Evolutionary conservation across 108 stramenopile species (phyloP), one percentile per base, ranked within the genome.

Genomic region (Chaetoceros muelleri): DNA sequence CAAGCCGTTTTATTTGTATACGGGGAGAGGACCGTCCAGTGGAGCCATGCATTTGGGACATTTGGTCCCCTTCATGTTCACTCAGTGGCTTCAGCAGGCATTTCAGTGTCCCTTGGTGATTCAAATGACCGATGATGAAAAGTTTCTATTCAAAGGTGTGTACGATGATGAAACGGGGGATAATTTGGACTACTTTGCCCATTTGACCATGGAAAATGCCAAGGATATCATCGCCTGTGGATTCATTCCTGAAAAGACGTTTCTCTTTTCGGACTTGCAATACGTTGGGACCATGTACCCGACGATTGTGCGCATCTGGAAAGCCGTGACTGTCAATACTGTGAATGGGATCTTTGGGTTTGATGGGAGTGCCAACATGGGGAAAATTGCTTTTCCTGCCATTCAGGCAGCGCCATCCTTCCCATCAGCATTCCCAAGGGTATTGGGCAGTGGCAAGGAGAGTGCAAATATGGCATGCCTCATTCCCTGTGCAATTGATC

Each of bases 41-140:
- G 79, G 82, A 13, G 74, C 95, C 30, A 95, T 99, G 91, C 98
- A 99, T 75, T 61, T 99, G 24, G 98, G 98, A 0, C 98, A 99
- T 74, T 73, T 98, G 65, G 72, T 99, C 19, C 96, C 98, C 24
- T 99, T 99, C 62, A 74, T 96, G 49, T 96, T 99, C 64, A 99
- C 98, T 13, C 69, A 92, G 57, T 98, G 90, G 87, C 58, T 98
- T 34, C 97, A 98, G 66, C 79, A 95, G 59, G 96, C 96, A 31
- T 97, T 99, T 54, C 73, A 90, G 27, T 91, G 86, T 61, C 98
- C 98, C 0, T 65, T 99, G 48, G 98, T 99, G 27, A 87, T 99
- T 55, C 98, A 99, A 81, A 94, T 99, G 74, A 99, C 98, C 8
- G 98, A 99, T 62, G 98, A 99, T 65, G 98, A 99, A 77, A 99